Percentiles rank a stretch among this genome's conserved stretches.
These are phyloP conservation scores for Pouteria glomerata DNA, from an alignment of 148 eudicot species.

Conservation along the genomic window DNA sequence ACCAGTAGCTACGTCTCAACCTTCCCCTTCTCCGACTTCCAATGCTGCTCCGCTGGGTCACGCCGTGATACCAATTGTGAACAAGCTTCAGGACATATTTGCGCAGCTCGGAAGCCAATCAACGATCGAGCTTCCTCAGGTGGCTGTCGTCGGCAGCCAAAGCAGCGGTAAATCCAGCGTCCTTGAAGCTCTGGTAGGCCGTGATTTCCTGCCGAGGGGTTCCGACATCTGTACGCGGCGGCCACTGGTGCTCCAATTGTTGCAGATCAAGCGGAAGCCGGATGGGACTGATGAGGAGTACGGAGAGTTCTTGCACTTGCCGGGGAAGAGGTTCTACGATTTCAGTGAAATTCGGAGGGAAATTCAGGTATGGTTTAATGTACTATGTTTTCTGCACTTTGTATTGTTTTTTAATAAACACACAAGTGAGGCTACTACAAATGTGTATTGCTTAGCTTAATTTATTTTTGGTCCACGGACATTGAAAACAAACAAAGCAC, in stretches of 20 bases:
- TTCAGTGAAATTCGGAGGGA: constrained; percentile 68
- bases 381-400: not conserved
- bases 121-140: constrained; percentile 74
- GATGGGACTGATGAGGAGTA: constrained; percentile 64
- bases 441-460: not conserved
- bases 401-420: not conserved
- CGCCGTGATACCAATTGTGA: constrained; percentile 79
- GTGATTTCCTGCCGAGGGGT: constrained; percentile 90
- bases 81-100: constrained; percentile 85
- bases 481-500: not conserved
- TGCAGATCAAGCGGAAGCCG: constrained; percentile 53
- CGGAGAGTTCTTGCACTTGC: constrained; percentile 86
- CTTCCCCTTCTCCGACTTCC: constrained; percentile 15
- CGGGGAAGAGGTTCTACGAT: constrained; percentile 56
- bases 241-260: constrained; percentile 77
- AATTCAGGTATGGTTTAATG: constrained; percentile 84
- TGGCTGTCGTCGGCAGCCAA: constrained; percentile 88
- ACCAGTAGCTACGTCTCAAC: constrained; percentile 8
- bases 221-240: constrained; percentile 82
- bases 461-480: not conserved
- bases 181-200: constrained; percentile 82
- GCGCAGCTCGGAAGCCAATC: constrained; percentile 68
- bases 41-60: constrained; percentile 50
- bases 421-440: not conserved
- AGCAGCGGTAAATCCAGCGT: constrained; percentile 96